Base-by-base conservation (phyloP, 805 yeast species). In the Ogataea degrootiae region DNA sequence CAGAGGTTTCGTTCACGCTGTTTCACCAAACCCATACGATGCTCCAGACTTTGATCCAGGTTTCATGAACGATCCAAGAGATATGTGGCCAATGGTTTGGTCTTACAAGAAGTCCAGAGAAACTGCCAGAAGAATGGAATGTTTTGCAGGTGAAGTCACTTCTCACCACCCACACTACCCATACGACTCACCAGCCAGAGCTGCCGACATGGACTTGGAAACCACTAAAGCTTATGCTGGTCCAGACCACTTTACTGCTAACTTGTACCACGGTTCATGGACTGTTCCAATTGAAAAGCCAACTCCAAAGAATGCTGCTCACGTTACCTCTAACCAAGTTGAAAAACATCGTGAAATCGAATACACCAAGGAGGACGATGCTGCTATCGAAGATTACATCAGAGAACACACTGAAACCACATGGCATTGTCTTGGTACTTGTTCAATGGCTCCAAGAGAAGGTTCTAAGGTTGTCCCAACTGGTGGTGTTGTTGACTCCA, bases 71-170 rank as follows among this genome's bases (percentile, higher is more conserved):
- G 64, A 60, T 49, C 45, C 50, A 45, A 55, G 61, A 51, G 64
- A 60, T 52, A 41, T 60, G 56, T 59, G 62, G 61, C 64, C 64
- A 34, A 51, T 60, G 60, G 62, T 60, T 42, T 60, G 64, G 64
- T 47, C 62, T 29, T 60, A 58, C 56, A 60, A 60, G 61, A 58
- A 58, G 50, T 55, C 64, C 17, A 56, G 64, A 56, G 55, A 58
- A 51, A 60, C 64, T 22, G 62, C 62, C 14, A 56, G 64, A 52
- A 55, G 59, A 50, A 60, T 60, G 64, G 64, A 60, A 38, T 44
- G 53, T 31, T 60, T 57, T 46, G 64, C 64, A 7, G 64, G 62
- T 49, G 64, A 60, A 49, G 61, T 57, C 36, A 58, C 62, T 29
- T 54, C 61, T 19, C 62, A 57, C 52, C 64, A 60, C 50, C 64